Evolutionary conservation across 768 basidiomycete species (phyloP), one percentile per base, ranked within the genome.

Genomic region (Collybia mongolica): DNA sequence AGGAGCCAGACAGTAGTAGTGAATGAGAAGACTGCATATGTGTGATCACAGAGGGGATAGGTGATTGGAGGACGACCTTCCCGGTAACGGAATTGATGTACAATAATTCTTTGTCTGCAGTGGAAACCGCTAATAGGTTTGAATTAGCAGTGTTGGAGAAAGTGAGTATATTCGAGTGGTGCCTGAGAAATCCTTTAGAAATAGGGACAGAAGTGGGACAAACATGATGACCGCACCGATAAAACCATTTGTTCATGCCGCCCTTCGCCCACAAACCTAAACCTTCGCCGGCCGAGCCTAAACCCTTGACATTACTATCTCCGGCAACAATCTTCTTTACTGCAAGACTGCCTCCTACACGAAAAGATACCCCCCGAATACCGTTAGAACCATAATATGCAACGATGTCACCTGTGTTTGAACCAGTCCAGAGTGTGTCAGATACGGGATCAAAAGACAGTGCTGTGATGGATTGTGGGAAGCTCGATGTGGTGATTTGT

Each of bases 391-490:
- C 76, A 68, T 90, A 83, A 63, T 85, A 80, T 1, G 88, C 86
- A 36, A 76, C 65, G 53, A 97, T 77, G 49, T 73, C 72, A 2
- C 96, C 95, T 23, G 80, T 69, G 50, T 83, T 81, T 7, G 81
- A 76, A 24, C 94, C 95, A 41, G 86, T 74, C 93, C 94, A 97
- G 29, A 99, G 72, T 5, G 87, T 82, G 65, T 98, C 94, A 0
- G 92, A 90, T 18, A 89, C 85, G 6, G 93, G 88, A 68, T 99
- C 96, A 65, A 98, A 95, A 0, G 86, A 81, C 49, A 97, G 75
- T 0, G 91, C 81, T 19, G 89, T 86, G 42, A 89, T 75, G 20
- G 86, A 78, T 58, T 81, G 79, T 23, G 64, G 65, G 54, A 71
- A 76, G 35, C 48, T 54, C n/a, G 60, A 43, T 44, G 64, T 57